phyloP scores from a whole-genome alignment of 2,329 filamentous ascomycete genomes.

The Epicoccum sorghinum region DNA sequence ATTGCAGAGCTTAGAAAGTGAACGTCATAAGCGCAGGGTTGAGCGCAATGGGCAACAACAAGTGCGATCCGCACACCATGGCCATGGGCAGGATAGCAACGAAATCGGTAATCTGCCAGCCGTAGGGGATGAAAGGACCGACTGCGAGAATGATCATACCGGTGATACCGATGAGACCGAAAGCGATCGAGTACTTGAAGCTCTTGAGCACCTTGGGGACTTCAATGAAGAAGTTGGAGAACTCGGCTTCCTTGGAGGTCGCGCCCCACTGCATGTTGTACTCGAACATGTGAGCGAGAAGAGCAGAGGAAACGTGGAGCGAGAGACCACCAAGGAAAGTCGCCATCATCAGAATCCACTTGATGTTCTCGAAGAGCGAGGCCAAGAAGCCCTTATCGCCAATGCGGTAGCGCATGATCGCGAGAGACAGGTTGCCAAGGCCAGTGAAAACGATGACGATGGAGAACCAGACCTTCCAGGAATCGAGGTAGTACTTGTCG shows the following conservation, averaged over 20 bases:
- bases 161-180: conserved; percentile 64
- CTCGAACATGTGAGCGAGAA: conserved; percentile 82
- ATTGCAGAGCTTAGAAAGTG: conserved; percentile 62
- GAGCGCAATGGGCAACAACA: conserved; percentile 71
- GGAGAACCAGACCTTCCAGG: conserved; percentile 60
- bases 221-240: conserved; percentile 84
- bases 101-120: conserved; percentile 53
- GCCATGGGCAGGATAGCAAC: conserved; percentile 79
- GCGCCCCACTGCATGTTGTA: conserved; percentile 85
- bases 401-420: conserved; percentile 66
- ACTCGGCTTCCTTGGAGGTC: conserved; percentile 80
- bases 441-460: conserved; percentile 69
- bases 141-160: conserved; percentile 69
- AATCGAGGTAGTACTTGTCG: conserved; percentile 79
- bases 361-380: conserved; percentile 63
- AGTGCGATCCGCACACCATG: conserved; percentile 71
- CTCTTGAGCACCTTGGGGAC: conserved; percentile 78
- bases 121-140: conserved; percentile 68
- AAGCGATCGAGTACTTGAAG: conserved; percentile 75
- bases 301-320: conserved; percentile 78
- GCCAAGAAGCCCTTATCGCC: conserved; percentile 59
- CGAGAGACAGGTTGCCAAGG: conserved; percentile 64
- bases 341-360: conserved; percentile 68
- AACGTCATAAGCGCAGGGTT: conserved; percentile 81
- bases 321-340: conserved; percentile 83